Evolutionary conservation across 2,329 filamentous ascomycete genomes (phyloP).

Genomic region (Monilinia vaccinii-corymbosi): DNA sequence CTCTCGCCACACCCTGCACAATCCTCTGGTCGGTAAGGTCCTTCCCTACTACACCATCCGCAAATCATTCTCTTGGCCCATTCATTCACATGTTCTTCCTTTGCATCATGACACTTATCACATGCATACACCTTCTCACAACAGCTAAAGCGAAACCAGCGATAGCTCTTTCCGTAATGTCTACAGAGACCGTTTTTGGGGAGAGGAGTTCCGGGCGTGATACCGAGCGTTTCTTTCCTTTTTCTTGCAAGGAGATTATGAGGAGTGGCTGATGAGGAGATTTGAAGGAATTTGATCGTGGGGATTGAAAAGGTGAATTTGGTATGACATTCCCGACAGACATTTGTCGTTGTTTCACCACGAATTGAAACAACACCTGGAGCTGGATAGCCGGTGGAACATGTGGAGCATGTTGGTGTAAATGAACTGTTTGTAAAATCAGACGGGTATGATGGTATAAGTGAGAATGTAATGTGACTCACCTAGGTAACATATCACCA

Average conservation of each 20-base stretch:
- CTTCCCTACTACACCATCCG: constrained; percentile 70
- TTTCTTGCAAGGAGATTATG: constrained; percentile 34
- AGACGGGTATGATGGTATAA: background rate
- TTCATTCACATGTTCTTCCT: constrained; percentile 64
- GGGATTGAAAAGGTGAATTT: constrained; percentile 74
- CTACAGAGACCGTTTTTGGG: constrained; percentile 44
- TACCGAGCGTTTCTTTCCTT: constrained; percentile 44
- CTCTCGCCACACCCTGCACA: constrained; percentile 65
- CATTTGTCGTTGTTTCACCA: constrained; percentile 62
- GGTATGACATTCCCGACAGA: constrained; percentile 71
- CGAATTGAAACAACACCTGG: constrained; percentile 63
- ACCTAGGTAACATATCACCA: constrained; percentile 66
- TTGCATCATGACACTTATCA: constrained; percentile 66
- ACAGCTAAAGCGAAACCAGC: constrained; percentile 59
- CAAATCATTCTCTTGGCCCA: constrained; percentile 81
- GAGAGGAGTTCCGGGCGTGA: constrained; percentile 48
- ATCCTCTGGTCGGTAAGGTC: constrained; percentile 67
- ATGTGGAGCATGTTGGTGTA: constrained; percentile 66
- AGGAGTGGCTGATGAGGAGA: constrained; percentile 42
- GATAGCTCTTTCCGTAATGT: constrained; percentile 50
- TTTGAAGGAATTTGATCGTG: constrained; percentile 67
- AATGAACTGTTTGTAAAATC: constrained; percentile 49
- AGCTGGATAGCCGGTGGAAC: constrained; percentile 55
- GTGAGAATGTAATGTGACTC: constrained; percentile 17
- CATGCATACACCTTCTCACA: constrained; percentile 51